Conservation (phyloP, 2,329 filamentous ascomycete genomes). For the Fusarium foetens region DNA sequence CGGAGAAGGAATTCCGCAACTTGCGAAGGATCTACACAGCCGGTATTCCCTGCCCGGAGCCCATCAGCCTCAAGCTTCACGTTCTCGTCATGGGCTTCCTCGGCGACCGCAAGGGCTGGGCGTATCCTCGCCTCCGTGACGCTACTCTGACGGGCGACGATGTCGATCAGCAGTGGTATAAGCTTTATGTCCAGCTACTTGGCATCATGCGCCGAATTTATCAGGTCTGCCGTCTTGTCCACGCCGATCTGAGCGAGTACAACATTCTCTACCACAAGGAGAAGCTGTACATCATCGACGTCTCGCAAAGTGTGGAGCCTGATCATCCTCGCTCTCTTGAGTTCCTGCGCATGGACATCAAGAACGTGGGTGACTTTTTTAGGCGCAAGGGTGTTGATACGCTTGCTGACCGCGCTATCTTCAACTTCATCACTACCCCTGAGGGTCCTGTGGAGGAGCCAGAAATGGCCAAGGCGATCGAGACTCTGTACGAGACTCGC, state of each 20-base stretch:
- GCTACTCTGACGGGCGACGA: constrained; percentile 78
- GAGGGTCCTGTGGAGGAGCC: constrained; percentile 70
- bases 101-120: constrained; percentile 85
- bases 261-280: constrained; percentile 90
- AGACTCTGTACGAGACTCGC: constrained; percentile 72
- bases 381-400: constrained; percentile 83
- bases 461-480: constrained; percentile 69
- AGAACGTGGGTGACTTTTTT: constrained; percentile 96
- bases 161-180: constrained; percentile 76
- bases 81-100: constrained; percentile 96
- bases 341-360: constrained; percentile 98
- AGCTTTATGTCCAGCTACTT: constrained; percentile 84
- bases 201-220: constrained; percentile 94
- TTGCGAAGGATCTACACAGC: constrained; percentile 83
- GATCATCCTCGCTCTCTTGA: constrained; percentile 93
- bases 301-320: constrained; percentile 96
- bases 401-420: constrained; percentile 81
- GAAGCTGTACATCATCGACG: constrained; percentile 92
- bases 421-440: constrained; percentile 79
- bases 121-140: constrained; percentile 89
- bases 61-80: constrained; percentile 88
- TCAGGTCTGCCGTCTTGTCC: constrained; percentile 89
- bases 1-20: constrained; percentile 98
- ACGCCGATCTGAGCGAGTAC: constrained; percentile 98
- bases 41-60: constrained; percentile 90